Evolutionary conservation across 1,284 basidiomycete genomes (phyloP), one percentile per base, ranked within the genome.

Genomic region (Entoloma clypeatum): DNA sequence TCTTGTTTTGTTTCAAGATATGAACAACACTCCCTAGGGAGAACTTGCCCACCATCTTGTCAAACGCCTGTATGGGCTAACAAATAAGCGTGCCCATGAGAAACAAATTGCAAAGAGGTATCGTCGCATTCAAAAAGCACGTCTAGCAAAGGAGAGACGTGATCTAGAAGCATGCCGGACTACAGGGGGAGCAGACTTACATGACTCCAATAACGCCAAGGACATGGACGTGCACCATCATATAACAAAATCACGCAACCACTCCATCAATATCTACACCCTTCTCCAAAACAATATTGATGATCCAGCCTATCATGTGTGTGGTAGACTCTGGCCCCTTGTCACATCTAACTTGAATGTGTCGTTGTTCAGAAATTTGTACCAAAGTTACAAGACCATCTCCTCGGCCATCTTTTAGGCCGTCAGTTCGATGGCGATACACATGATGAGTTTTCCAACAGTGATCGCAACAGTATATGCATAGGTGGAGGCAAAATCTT

Each of bases 41-140:
- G 62, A 63, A 33, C 49, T 54, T 19, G 57, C 52, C 1, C 61
- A 64, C 44, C 49, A 55, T 0, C 23, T 49, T 3, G 45, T 58
- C 22, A 64, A 62, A 39, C 25, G 28, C 6, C 26, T 56, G 0
- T 62, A 61, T 44, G 40, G 39, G 1, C 41, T 51, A 2, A 61
- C 60, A 1, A 62, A 62, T 44, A 61, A 62, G 40, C 46, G 48
- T 22, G 39, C 50, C 28, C 44, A 50, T 2, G 42, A 48, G 1
- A 44, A 47, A 7, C 58, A 60, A 36, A 54, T 60, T 26, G 44
- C 39, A 1, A 43, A 46, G 22, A 44, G 38, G 40, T 41, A 39
- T 8, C 22, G 33, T 17, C n/a, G n/a, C n/a, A n/a, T n/a, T n/a
- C n/a, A n/a, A n/a, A n/a, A n/a, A n/a, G n/a, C n/a, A n/a, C n/a